Evolutionary conservation across 2,329 filamentous ascomycete species (phyloP), one percentile per base, ranked within the genome.

Genomic region (Ilyonectria robusta): DNA sequence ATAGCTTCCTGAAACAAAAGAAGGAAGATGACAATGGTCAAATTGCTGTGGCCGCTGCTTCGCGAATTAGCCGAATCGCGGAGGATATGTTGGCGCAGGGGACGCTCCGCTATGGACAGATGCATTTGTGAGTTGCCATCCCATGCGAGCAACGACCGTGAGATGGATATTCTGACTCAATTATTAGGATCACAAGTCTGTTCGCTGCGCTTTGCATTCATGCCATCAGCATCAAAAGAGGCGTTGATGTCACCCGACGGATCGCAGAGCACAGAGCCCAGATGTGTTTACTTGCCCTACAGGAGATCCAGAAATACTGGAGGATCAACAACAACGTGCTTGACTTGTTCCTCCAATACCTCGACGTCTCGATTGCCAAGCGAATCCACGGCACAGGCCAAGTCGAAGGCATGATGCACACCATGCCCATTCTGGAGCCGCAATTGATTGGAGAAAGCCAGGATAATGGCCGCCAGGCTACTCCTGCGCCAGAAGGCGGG

Each of bases 271-370:
- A 81, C 64, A 75, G 80, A 19, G 80, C 80, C 1, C 79, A 81
- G 37, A 77, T 81, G 67, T 82, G 79, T 42, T 78, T 81, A 2
- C 69, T 82, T 3, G 79, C 79, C 4, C 73, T 82, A 1, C 77
- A 81, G 46, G 80, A 81, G 66, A 75, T 82, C 0, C 79, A 81
- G 29, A 80, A 81, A n/a, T 81, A 81, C 69, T 82, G 80, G 80
- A 72, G 78, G 19, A 80, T 81, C 65, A 82, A 82, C 72, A 81
- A 80, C 68, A 80, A 79, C 37, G 72, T 81, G 1, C 74, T 82
- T 6, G 80, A 82, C 26, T 67, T 82, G 6, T 82, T 82, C 31
- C 69, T 82, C 0, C 79, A 78, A 26, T 81, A 81, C 4, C 76
- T 81, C 6, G 80, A 82, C 60, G 77, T 78, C 13, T 80, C 80